Base-by-base conservation (phyloP, 805 yeast genomes). In the fission yeast (Schizosaccharomyces pombe) region DNA sequence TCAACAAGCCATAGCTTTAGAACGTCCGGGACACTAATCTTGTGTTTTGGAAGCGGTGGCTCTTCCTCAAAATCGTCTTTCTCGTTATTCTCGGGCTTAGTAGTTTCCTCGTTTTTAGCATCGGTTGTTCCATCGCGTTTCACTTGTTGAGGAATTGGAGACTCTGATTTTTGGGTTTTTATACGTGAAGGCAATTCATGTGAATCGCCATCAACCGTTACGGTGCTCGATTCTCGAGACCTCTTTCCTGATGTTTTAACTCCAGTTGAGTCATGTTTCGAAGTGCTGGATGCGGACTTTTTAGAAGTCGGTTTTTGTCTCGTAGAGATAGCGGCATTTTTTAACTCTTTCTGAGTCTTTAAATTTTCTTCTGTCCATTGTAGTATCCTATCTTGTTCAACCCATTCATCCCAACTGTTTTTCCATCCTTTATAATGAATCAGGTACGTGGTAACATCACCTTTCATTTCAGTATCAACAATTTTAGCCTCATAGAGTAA, bases 401-500 rank as follows among this genome's bases (percentile, higher is more conserved):
- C 89, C 98, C 98, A 89, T 65, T 89, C 98, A 64, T 89, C 97
- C 95, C 95, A 89, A 26, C 60, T 58, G 16, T 80, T 67, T 62
- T 87, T 89, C 98, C 98, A 89, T 2, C 98, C 97, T 60, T 80
- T 82, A 66, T 89, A 89, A 63, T 91, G 98, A 16, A 89, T 76
- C 59, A 71, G 79, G 66, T 78, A 87, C 31, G 78, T 26, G 6
- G 30, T 28, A 8, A 30, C 14, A 19, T 34, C 54, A 12, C 34
- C 47, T 30, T 52, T 56, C 11, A 68, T 72, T 16, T 60, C 65
- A 1, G 75, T 72, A 9, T 72, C 58, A 37, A 62, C 63, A 14
- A 61, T 62, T 62, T 82, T 84, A 58, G 95, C 95, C 66, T 86
- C 94, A 63, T 87, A 87, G 8, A 87, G 73, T 58, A 87, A 67